Conservation (phyloP, 345 rosid species). For the Microthlaspi erraticum region DNA sequence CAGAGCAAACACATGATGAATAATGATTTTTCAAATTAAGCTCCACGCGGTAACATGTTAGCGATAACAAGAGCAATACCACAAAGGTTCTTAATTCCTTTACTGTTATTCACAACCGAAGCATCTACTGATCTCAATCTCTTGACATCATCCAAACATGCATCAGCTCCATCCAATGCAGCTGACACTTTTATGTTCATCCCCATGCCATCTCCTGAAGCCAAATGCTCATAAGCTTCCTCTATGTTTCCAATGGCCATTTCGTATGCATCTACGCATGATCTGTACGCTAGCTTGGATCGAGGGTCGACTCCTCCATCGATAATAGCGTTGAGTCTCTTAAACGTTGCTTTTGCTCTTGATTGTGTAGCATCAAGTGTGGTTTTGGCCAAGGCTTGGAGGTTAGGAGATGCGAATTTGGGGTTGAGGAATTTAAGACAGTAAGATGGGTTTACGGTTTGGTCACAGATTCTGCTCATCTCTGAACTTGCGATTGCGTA, state of each 20-base stretch:
- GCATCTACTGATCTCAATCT: slow-evolving; percentile 39
- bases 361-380: slow-evolving; percentile 37
- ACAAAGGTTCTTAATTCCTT: slow-evolving; percentile 39
- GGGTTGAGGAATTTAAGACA: slow-evolving; percentile 39
- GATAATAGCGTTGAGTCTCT: slow-evolving; percentile 37
- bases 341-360: slow-evolving; percentile 30
- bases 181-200: slow-evolving; percentile 42
- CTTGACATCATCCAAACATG: slow-evolving; percentile 43
- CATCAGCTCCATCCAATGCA: slow-evolving; percentile 42
- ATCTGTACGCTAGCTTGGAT: slow-evolving; percentile 38
- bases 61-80: slow-evolving; percentile 45
- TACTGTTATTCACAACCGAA: slow-evolving; percentile 35
- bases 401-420: slow-evolving; percentile 32
- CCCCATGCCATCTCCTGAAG: slow-evolving; percentile 34
- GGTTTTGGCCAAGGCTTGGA: slow-evolving; percentile 38
- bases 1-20: slow-evolving; percentile 26
- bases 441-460: slow-evolving; percentile 38
- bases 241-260: slow-evolving; percentile 3
- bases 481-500: slow-evolving; percentile 40
- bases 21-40: slow-evolving; percentile 16
- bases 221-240: slow-evolving; percentile 39
- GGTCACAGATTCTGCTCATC: slow-evolving; percentile 39
- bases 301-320: slow-evolving; percentile 41
- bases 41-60: slow-evolving; percentile 42
- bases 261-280: slow-evolving; percentile 42